A percentile compares a stretch with the other conserved stretches of the same genome.
These are phyloP conservation scores for Hypoxylon sp. DNA, from an alignment of 2,329 filamentous ascomycete species.

Conservation along the genomic window DNA sequence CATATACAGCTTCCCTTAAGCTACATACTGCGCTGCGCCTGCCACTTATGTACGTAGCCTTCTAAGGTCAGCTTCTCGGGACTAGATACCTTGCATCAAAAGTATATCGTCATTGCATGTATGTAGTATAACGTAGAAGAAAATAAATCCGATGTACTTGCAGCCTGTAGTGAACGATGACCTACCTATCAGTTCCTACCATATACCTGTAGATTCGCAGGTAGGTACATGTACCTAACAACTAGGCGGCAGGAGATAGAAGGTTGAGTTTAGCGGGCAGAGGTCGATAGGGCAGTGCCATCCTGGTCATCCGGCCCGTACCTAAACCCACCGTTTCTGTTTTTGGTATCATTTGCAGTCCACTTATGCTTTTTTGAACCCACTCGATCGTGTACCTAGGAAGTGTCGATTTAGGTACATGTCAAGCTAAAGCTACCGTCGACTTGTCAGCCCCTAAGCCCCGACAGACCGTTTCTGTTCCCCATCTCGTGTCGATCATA, in stretches of 20 bases:
- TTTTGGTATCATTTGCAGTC: constrained; percentile 41
- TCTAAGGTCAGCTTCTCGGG: not conserved
- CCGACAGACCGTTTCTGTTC: constrained; percentile 39
- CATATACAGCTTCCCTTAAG: constrained; percentile 5
- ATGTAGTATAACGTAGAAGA: constrained; percentile 13
- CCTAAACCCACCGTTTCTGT: constrained; percentile 38
- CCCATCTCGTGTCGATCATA: constrained; percentile 43
- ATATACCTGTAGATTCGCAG: not conserved
- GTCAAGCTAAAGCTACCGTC: constrained; percentile 14
- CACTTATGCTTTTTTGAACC: constrained; percentile 28
- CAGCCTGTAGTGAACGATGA: constrained; percentile 12
- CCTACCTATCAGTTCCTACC: not conserved
- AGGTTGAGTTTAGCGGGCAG: constrained; percentile 6
- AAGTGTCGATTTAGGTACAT: constrained; percentile 18
- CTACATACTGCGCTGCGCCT: constrained; percentile 10
- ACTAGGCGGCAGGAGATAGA: not conserved
- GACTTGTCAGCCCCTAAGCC: constrained; percentile 27
- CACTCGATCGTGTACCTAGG: constrained; percentile 19
- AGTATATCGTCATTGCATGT: constrained; percentile 18
- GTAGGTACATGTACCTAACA: too few species aligned
- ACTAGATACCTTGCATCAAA: constrained; percentile 2
- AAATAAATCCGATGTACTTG: constrained; percentile 18
- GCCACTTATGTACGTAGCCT: constrained; percentile 14
- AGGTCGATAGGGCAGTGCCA: constrained; percentile 20
- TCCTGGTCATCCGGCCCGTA: constrained; percentile 40